A percentile compares a stretch with the other conserved stretches of the same genome.
These are phyloP conservation scores for Phytophthora nicotianae DNA, from an alignment of 352 stramenopile species.

Conservation along the genomic window DNA sequence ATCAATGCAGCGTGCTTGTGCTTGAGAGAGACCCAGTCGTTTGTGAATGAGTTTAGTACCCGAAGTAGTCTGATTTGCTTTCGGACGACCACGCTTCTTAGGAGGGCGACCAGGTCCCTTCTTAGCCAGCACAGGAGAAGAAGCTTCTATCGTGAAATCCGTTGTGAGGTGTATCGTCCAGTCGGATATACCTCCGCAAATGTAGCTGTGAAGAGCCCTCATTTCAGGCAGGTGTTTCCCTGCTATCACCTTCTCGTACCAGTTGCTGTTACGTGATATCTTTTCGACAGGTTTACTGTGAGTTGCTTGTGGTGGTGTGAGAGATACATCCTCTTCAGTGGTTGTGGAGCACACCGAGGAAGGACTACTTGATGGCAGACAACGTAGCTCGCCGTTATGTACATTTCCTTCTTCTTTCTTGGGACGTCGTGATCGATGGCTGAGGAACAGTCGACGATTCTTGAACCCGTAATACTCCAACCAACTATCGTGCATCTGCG, in stretches of 20 bases:
- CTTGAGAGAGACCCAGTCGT: constrained; percentile 63
- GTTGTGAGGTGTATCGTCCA: constrained; percentile 53
- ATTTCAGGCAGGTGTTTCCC: constrained; percentile 61
- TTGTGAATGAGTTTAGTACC: constrained; percentile 38
- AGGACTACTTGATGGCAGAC: constrained; percentile 46
- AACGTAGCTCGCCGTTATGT: constrained; percentile 4
- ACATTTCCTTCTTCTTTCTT: constrained; percentile 12
- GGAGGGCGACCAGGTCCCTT: constrained; percentile 23
- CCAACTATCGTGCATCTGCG: constrained; percentile 73
- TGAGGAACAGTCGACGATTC: constrained; percentile 70
- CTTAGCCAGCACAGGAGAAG: constrained; percentile 7
- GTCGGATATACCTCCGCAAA: constrained; percentile 66
- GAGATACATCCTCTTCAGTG: constrained; percentile 49
- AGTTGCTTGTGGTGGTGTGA: constrained; percentile 19
- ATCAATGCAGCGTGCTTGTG: constrained; percentile 47
- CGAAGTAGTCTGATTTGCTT: constrained; percentile 23
- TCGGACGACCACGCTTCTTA: constrained; percentile 28
- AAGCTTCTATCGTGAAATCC: neutral
- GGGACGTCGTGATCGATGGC: constrained; percentile 32
- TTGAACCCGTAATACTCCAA: constrained; percentile 65
- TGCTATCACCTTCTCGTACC: constrained; percentile 55
- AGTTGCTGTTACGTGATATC: constrained; percentile 37
- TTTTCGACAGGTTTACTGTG: constrained; percentile 12
- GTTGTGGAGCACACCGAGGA: constrained; percentile 56
- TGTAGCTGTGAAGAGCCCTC: constrained; percentile 60